phyloP scores from a whole-genome alignment of 2,329 filamentous ascomycete species.

The Neurospora crassa region DNA sequence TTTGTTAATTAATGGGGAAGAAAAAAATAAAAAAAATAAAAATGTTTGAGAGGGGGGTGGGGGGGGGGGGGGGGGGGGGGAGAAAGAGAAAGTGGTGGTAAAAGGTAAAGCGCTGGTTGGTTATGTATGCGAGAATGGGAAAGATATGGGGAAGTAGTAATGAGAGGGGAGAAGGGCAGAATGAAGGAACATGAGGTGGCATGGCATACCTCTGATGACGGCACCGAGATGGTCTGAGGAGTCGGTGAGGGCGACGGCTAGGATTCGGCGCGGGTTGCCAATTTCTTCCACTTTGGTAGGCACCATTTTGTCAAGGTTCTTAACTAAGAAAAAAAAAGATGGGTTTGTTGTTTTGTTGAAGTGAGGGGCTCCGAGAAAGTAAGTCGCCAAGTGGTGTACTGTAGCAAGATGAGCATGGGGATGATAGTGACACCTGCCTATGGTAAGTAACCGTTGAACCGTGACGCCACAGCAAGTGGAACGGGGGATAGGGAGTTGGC shows the following conservation, averaged over 20 bases:
- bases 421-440: neutral
- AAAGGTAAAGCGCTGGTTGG: neutral
- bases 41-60: too few relatives aligned
- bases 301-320: neutral
- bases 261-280: conserved; percentile 43
- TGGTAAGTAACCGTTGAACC: neutral
- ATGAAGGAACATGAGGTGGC: neutral
- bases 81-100: too few relatives aligned
- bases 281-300: conserved; percentile 23
- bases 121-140: neutral
- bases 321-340: neutral
- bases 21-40: too few relatives aligned
- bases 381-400: neutral
- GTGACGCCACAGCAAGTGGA: neutral
- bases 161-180: neutral
- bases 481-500: neutral
- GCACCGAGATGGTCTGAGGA: conserved; percentile 36
- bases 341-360: neutral
- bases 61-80: too few relatives aligned
- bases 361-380: neutral
- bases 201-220: conserved; percentile 42
- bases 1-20: neutral
- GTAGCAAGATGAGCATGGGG: neutral
- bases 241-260: conserved; percentile 44
- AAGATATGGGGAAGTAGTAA: neutral